phyloP scores from a whole-genome alignment of 2,329 filamentous ascomycete species.

The Cryphonectria nitschkei region DNA sequence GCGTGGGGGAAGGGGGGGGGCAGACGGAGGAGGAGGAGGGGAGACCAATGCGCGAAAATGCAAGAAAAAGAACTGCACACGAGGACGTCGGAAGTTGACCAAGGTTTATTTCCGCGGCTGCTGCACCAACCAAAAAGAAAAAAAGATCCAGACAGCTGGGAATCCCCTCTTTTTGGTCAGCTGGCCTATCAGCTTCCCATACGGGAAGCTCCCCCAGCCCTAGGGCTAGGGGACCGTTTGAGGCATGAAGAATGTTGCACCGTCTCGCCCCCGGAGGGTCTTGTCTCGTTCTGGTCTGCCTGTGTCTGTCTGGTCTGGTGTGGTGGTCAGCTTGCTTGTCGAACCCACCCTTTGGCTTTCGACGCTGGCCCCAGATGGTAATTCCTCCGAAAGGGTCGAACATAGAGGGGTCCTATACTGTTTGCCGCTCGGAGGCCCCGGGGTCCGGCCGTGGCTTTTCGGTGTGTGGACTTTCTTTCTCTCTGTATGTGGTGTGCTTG shows the following conservation, averaged over 20 bases:
- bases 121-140: background rate
- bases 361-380: background rate
- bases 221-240: background rate
- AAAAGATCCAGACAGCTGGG: background rate
- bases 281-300: background rate
- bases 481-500: background rate
- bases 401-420: background rate
- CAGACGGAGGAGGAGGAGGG: background rate
- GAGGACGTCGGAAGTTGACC: background rate
- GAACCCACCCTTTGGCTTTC: background rate
- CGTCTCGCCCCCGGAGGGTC: background rate
- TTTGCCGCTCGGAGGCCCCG: background rate
- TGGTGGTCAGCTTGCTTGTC: background rate
- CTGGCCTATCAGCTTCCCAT: conserved; percentile 1
- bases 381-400: background rate
- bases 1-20: background rate
- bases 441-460: background rate
- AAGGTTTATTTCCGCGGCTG: background rate
- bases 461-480: background rate
- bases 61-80: background rate
- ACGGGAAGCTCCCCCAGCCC: conserved; percentile 2
- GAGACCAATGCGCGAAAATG: background rate
- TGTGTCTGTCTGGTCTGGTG: background rate
- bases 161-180: background rate
- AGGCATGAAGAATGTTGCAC: background rate